Conservation (phyloP, 768 basidiomycete genomes). For the Suillus cothurnatus region DNA sequence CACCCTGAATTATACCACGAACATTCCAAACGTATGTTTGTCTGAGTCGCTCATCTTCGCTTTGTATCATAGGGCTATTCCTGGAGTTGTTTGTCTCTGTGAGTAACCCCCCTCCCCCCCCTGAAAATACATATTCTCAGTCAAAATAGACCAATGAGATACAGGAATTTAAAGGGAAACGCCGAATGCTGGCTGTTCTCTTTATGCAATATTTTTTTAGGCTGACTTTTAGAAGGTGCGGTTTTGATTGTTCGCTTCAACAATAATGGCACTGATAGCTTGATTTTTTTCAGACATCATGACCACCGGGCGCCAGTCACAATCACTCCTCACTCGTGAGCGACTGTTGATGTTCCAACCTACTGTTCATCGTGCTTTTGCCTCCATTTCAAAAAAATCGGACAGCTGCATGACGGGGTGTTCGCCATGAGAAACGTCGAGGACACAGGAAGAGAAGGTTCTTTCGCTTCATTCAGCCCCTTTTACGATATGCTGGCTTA, state of each 20-base stretch:
- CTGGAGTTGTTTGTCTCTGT: neutral
- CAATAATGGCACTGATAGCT: neutral
- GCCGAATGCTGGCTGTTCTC: neutral
- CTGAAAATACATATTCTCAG: neutral
- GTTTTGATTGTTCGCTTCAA: neutral
- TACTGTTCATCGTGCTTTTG: neutral
- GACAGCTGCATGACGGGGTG: neutral
- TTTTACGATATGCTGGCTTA: neutral
- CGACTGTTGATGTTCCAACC: neutral
- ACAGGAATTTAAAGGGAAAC: neutral
- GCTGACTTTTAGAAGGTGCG: neutral
- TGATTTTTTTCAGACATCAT: neutral
- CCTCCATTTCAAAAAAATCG: neutral
- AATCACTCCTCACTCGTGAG: neutral
- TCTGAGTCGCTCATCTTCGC: neutral
- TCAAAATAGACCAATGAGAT: neutral
- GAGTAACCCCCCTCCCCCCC: neutral
- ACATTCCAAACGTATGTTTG: neutral
- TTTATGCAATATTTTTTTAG: neutral
- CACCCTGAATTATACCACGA: neutral
- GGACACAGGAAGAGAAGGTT: neutral
- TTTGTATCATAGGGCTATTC: neutral
- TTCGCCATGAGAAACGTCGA: neutral
- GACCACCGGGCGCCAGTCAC: neutral
- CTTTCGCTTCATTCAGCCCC: neutral